These are phyloP conservation scores for Suhomyces panamericanus DNA, from an alignment of 1,139 yeast species.

Conservation along the genomic window DNA sequence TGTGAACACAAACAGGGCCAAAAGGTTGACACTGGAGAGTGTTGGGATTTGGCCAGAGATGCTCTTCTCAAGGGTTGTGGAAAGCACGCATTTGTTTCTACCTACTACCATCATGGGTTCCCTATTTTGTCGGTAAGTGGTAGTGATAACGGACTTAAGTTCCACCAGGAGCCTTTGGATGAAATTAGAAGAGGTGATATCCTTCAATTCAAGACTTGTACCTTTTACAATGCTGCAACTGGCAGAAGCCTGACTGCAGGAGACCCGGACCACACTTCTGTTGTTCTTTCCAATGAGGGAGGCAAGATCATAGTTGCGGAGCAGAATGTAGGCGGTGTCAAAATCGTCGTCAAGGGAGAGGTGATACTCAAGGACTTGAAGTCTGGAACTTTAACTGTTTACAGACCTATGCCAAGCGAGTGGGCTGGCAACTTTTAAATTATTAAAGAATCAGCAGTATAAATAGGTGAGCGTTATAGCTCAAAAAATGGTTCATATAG, in stretches of 20 bases:
- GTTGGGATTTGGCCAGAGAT: conserved; percentile 75
- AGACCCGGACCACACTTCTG: conserved; percentile 67
- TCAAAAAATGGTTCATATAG: no score
- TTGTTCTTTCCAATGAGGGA: conserved; percentile 44
- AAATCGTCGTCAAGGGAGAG: conserved; percentile 48
- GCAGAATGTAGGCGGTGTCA: conserved; percentile 58
- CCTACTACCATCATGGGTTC: conserved; percentile 58
- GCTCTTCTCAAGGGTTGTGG: conserved; percentile 63
- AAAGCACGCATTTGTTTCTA: conserved; percentile 59
- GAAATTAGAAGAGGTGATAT: conserved; percentile 46
- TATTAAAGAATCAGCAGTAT: not conserved
- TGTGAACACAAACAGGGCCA: conserved; percentile 55
- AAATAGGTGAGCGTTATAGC: not conserved
- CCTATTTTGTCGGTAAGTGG: conserved; percentile 45
- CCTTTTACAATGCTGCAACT: conserved; percentile 36
- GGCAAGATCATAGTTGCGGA: conserved; percentile 49
- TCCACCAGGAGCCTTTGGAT: conserved; percentile 29
- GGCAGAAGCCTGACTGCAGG: conserved; percentile 45
- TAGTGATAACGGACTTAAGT: conserved; percentile 21
- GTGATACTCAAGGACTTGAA: conserved; percentile 44
- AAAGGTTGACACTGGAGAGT: conserved; percentile 69
- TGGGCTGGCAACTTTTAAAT: conserved; percentile 50
- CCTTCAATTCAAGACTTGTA: conserved; percentile 42
- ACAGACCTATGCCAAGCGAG: conserved; percentile 53
- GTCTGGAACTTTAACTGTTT: conserved; percentile 52